These are phyloP conservation scores for Rheum nobile DNA, from an alignment of 148 eudicot genomes.

Conservation along the genomic window DNA sequence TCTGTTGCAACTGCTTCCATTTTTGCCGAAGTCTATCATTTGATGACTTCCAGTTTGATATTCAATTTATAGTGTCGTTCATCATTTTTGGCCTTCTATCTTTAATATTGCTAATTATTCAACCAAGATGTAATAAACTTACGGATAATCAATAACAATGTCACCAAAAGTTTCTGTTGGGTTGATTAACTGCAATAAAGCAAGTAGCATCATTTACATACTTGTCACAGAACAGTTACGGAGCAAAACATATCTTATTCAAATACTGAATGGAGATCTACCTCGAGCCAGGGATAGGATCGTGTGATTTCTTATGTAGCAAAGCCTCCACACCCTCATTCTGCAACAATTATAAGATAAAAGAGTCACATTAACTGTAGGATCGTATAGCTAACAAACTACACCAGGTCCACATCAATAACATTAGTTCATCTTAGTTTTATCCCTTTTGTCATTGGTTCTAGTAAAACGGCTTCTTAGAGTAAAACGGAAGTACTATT, in stretches of 20 bases:
- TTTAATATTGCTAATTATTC: not conserved
- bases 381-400: not conserved
- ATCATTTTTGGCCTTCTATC: not conserved
- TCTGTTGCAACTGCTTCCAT: not conserved
- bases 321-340: slow-evolving; percentile 73
- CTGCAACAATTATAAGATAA: slow-evolving; percentile 25
- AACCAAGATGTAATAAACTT: slow-evolving; percentile 28
- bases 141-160: slow-evolving; percentile 98
- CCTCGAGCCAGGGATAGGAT: slow-evolving; percentile 97
- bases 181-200: slow-evolving; percentile 57
- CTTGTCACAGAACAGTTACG: not conserved
- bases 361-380: not conserved
- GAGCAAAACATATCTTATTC: not conserved
- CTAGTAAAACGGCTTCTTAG: too few species aligned
- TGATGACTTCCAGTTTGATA: not conserved
- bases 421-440: not conserved
- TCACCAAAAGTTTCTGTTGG: slow-evolving; percentile 99
- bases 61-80: not conserved
- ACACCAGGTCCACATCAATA: not conserved
- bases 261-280: slow-evolving; percentile 15
- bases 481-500: too few species aligned
- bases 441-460: too few species aligned
- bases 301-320: slow-evolving; percentile 98
- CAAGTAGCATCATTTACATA: not conserved
- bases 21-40: not conserved